Evolutionary conservation across 2,329 filamentous ascomycete genomes (phyloP), one percentile per base, ranked within the genome.

Genomic region (Fusarium floridanum): DNA sequence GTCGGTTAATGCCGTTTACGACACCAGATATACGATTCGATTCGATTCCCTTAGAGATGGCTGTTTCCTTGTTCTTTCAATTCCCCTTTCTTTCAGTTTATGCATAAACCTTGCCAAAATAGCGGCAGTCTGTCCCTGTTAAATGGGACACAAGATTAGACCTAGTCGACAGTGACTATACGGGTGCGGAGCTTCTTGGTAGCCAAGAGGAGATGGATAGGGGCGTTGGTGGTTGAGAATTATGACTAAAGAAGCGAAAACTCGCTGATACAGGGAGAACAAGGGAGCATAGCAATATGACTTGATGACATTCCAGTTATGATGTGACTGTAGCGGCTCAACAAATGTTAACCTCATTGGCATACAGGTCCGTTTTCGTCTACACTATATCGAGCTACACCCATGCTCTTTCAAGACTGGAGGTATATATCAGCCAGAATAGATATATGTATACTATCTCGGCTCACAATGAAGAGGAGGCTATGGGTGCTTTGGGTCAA

Each of bases 221-320:
- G 41, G 76, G 76, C 74, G 76, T 78, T 77, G 66, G 37, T 70
- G 64, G 60, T 64, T 48, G 62, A 61, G 64, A 68, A 24, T 50
- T 24, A 53, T 57, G 53, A 64, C 41, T 34, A 59, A 48, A 61
- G 48, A 48, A 43, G 39, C 41, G 32, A 62, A 29, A 50, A 32
- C 41, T 64, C 56, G 27, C 48, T 20, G 34, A 55, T 61, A 41
- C 29, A 17, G 43, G 22, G 32, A 61, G 29, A 41, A 24, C 20
- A 56, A 59, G 36, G 34, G 34, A 59, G 62, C 69, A 75, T 73
- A 73, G 62, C 62, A 73, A 66, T 68, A 64, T 70, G 68, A 67
- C 37, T 56, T 70, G 61, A 64, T 53, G 66, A 63, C 60, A 62
- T 72, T 62, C 56, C 20, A 36, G 22, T 37, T 36, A 24, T 37